phyloP scores from a whole-genome alignment of 2,329 filamentous ascomycete species.

The Fusarium sp. region DNA sequence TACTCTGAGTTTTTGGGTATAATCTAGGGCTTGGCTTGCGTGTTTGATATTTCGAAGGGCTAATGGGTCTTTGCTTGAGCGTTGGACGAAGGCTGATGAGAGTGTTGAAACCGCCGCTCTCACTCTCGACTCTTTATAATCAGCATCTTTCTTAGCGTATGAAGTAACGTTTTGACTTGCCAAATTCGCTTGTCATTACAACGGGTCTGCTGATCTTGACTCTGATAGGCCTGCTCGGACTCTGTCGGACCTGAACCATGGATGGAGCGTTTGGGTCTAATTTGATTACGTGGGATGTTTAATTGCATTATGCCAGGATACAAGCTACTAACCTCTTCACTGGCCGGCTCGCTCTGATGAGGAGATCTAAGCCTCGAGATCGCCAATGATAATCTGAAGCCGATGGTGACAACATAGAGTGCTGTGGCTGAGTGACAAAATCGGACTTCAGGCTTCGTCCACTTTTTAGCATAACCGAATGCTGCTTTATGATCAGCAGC shows the following conservation, averaged over 20 bases:
- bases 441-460: not conserved
- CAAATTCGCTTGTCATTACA: not conserved
- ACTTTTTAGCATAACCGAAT: not conserved
- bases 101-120: not conserved
- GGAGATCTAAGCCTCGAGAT: not conserved
- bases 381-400: not conserved
- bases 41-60: not conserved
- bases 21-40: not conserved
- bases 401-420: not conserved
- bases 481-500: not conserved
- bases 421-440: not conserved
- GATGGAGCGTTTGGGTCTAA: not conserved
- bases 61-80: not conserved
- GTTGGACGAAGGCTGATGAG: not conserved
- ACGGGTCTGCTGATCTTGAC: not conserved
- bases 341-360: not conserved
- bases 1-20: not conserved
- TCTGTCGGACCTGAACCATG: not conserved
- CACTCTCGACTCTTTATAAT: not conserved
- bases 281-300: not conserved
- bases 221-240: constrained; percentile 2
- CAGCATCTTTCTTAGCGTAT: not conserved
- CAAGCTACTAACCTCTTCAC: not conserved
- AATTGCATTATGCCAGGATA: not conserved
- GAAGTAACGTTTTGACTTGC: not conserved